Base-by-base conservation (phyloP, 768 basidiomycete species). In the Podaxis mareebaensis region DNA sequence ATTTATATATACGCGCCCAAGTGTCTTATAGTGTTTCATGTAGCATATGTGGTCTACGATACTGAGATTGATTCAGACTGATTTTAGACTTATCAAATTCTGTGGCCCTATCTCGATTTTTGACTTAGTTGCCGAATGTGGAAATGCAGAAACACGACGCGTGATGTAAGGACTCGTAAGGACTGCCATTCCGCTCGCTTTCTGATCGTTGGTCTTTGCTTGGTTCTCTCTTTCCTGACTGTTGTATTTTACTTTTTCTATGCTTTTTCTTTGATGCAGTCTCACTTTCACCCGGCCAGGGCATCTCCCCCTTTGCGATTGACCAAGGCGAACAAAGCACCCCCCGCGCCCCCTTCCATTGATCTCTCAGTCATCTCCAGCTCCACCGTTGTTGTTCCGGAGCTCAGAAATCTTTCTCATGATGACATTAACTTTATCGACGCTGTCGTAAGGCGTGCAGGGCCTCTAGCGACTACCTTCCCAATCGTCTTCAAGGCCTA, bases 401-500 rank as follows among this genome's bases (percentile, higher is more conserved):
- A 88, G 70, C 74, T 89, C n/a, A 67, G 79, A 66, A 70, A 76
- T 40, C 79, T 91, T 28, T 74, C 85, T 0, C 70, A 71, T 6
- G 72, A 79, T 51, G 90, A 95, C 69, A 79, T 93, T 65, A 81
- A 85, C 52, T 82, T 95, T 66, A 79, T 95, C 51, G 90, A 94
- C 66, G 83, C 85, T 24, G 89, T 95, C 12, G 85, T 95, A 28
- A 71, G 77, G 63, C 86, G 88, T 58, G 91, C 90, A 48, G 82
- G 88, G 4, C 77, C 85, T 7, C 76, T 81, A 8, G 89, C 91
- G 15, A 90, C 90, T 3, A 90, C 90, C 0, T 94, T 94, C 69
- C 79, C 92, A 42, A 83, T 85, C 4, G 84, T 93, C n/a, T 88
- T 93, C 80, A 92, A 91, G 70, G 90, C 92, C 0, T 95, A 95